Evolutionary conservation across 306 rosid genomes (phyloP).

Genomic region (Adenanthera pavonina): DNA sequence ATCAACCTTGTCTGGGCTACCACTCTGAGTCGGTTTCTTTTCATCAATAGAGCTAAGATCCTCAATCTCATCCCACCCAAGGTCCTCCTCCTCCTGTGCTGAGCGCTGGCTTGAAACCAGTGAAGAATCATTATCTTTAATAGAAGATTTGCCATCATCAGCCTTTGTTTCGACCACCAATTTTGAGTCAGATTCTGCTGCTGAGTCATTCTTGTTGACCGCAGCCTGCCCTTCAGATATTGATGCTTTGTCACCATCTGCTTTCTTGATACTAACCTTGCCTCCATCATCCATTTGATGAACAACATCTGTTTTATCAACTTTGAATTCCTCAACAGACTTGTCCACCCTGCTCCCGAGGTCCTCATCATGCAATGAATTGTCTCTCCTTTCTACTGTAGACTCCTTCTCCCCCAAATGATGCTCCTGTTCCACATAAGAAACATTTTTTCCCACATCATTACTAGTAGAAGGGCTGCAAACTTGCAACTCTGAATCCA

Average conservation of each 20-base stretch:
- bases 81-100: constrained; percentile 62
- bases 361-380: constrained; percentile 24
- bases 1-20: constrained; percentile 54
- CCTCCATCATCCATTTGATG: constrained; percentile 40
- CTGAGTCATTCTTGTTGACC: constrained; percentile 41
- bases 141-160: constrained; percentile 48
- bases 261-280: constrained; percentile 10
- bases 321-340: constrained; percentile 41
- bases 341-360: constrained; percentile 34
- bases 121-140: constrained; percentile 39
- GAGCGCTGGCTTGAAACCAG: constrained; percentile 48
- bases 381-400: constrained; percentile 21
- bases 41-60: constrained; percentile 73
- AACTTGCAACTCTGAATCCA: constrained; percentile 25
- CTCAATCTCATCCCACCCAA: constrained; percentile 95
- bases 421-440: constrained; percentile 38
- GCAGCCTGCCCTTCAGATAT: neutral
- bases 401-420: constrained; percentile 41
- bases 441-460: constrained; percentile 15
- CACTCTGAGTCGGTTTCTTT: constrained; percentile 48
- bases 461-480: constrained; percentile 17
- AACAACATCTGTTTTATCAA: constrained; percentile 33
- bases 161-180: constrained; percentile 40
- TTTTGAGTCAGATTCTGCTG: constrained; percentile 42
- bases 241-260: constrained; percentile 34